Evolutionary conservation across 441 rosid species (phyloP).

Genomic region (Populus hybrid): DNA sequence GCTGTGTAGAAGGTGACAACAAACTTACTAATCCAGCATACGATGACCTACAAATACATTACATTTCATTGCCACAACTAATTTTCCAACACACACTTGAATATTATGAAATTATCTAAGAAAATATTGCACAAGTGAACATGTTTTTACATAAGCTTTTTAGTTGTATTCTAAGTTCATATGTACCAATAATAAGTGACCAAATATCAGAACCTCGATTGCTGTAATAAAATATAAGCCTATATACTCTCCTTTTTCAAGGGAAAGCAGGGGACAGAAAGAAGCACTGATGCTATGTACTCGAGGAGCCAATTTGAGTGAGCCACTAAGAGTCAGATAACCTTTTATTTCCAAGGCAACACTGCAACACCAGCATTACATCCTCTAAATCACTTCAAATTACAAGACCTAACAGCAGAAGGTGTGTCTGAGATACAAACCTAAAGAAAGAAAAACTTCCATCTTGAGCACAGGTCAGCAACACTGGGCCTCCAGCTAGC

Average conservation of each 20-base stretch:
- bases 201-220: background rate
- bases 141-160: background rate
- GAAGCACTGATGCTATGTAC: conserved; percentile 66
- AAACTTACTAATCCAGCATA: background rate
- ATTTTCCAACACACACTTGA: too few relatives aligned
- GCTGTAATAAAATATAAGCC: conserved; percentile 36
- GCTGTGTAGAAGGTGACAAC: background rate
- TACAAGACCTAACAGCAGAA: too few relatives aligned
- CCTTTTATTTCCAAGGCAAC: conserved; percentile 57
- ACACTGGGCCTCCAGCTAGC: too few relatives aligned
- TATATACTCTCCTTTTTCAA: conserved; percentile 67
- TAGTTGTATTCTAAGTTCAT: background rate
- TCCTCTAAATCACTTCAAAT: conserved; percentile 6
- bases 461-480: too few relatives aligned
- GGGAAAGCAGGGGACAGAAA: too few relatives aligned
- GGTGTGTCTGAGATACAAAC: too few relatives aligned
- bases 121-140: too few relatives aligned
- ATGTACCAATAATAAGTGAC: background rate
- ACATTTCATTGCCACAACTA: background rate
- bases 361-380: conserved; percentile 42
- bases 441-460: too few relatives aligned
- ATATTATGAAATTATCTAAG: too few relatives aligned
- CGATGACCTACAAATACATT: background rate
- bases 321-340: conserved; percentile 81
- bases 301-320: conserved; percentile 70